A percentile compares a stretch with the other conserved stretches of the same genome.
phyloP scores from a whole-genome alignment of 2,329 filamentous ascomycete species.

The Xenoacremonium recifei region DNA sequence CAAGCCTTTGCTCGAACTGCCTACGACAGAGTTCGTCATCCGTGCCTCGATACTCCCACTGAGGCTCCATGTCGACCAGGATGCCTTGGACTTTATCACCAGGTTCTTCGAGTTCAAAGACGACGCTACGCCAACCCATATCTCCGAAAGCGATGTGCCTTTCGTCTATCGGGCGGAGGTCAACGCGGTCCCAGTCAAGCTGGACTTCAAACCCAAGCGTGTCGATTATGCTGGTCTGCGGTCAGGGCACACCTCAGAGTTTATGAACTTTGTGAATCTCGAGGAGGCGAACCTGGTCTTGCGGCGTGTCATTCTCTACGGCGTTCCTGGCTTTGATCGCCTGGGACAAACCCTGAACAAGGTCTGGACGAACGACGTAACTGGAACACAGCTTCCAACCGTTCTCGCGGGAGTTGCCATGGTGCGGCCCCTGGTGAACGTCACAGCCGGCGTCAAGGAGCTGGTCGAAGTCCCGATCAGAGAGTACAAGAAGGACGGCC shows the following conservation, averaged over 20 bases:
- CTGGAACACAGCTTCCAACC: slow-evolving; percentile 80
- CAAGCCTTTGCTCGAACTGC: slow-evolving; percentile 77
- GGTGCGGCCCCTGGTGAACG: slow-evolving; percentile 86
- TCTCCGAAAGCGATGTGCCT: slow-evolving; percentile 67
- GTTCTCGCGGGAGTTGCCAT: slow-evolving; percentile 87
- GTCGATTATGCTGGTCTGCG: slow-evolving; percentile 92
- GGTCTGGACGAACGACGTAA: slow-evolving; percentile 95
- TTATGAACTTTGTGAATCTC: slow-evolving; percentile 97
- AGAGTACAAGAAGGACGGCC: slow-evolving; percentile 92
- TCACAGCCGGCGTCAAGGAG: slow-evolving; percentile 82
- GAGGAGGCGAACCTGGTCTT: slow-evolving; percentile 86
- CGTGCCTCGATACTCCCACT: slow-evolving; percentile 78
- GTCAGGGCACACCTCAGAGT: slow-evolving; percentile 92
- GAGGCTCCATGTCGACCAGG: slow-evolving; percentile 92
- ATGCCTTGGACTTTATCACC: slow-evolving; percentile 94
- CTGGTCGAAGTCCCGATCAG: slow-evolving; percentile 85
- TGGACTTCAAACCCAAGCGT: slow-evolving; percentile 97
- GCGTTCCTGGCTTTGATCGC: slow-evolving; percentile 85
- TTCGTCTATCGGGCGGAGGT: slow-evolving; percentile 91
- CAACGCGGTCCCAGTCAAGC: slow-evolving; percentile 75
- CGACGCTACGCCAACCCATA: slow-evolving; percentile 55
- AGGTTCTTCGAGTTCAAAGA: slow-evolving; percentile 99
- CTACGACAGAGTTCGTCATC: slow-evolving; percentile 86
- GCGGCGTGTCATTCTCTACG: slow-evolving; percentile 88
- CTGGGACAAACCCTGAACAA: slow-evolving; percentile 89